Evolutionary conservation across 176 grass and related monocot species (phyloP), one percentile per base, ranked within the genome.

Genomic region (Oryza australiensis): DNA sequence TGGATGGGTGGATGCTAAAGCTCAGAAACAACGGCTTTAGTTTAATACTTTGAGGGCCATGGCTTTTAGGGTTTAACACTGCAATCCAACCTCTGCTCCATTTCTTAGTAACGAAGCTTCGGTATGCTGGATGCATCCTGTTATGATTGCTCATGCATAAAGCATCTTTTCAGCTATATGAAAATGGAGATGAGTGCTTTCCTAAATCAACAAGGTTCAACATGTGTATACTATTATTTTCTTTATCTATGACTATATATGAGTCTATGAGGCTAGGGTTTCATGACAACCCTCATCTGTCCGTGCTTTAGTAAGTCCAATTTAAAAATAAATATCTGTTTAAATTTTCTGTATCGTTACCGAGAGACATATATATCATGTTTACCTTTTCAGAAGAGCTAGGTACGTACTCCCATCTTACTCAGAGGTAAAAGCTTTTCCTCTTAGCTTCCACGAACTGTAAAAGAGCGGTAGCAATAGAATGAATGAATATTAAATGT

Each of bases 41-140:
- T 82, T 77, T 77, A 82, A 64, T 80, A 49, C 9, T 27, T 5
- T 30, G 4, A 38, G 12, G 45, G 59, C 12, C 48, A 64, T 79
- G 68, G 63, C 46, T 63, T 87, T 76, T 40, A 70, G 27, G 71
- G 35, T 75, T 75, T 68, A 67, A 20, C 60, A 82, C 24, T 60
- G 20, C n/a, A 53, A 55, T 55, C 26, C 16, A 42, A 20, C 28
- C 49, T 34, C 14, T 46, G 38, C 38, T 74, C 37, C 51, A n/a
- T 84, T 88, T 74, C 86, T 88, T 84, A 84, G 76, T 42, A 68
- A 49, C 87, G 76, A 89, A 89, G 87, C 76, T 70, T 84, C 5
- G 63, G 35, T 23, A 29, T 26, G 20, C 70, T 42, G 24, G 53
- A 0, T 60, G 24, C 68, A 0, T 60, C 53, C n/a, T 72, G 23